Evolutionary conservation across 495 filamentous ascomycete species (phyloP), one percentile per base, ranked within the genome.

Genomic region (Pyrenula aspistea): DNA sequence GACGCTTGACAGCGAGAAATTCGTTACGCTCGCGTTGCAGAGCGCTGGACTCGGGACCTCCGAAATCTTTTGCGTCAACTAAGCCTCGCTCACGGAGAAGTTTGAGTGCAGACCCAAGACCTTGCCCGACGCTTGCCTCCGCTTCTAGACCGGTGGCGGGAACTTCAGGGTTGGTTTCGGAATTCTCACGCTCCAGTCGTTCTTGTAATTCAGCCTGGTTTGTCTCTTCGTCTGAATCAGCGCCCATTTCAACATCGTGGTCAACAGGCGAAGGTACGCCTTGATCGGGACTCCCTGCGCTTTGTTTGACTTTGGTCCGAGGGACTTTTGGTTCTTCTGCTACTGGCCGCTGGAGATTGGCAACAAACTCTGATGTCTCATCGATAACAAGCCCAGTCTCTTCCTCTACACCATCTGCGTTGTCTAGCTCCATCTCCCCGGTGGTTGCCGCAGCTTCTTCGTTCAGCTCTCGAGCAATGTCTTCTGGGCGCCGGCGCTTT

Each of bases 301-400:
- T 53, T 51, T 3, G 61, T 54, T 55, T 62, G 60, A 2, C 55
- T 54, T 51, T 59, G 62, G 52, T 62, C 70, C 23, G 61, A 56
- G 1, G 68, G 62, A 66, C 71, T 67, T 64, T 78, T 61, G 59
- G 70, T 57, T 70, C 64, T 63, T 65, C 65, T 74, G 76, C 75
- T 65, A 57, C 73, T 11, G 77, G 80, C 60, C 83, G 84, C 61
- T 85, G 82, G 55, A 98, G 68, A 60, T 89, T 88, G 20, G 89
- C 84, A 23, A 98, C 88, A 65, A 98, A 98, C 59, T 95, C 91
- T 2, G 89, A 87, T 12, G 92, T 96, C 65, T 97, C 92, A 60
- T 96, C 91, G 56, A 98, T 89, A 12, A 97, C 78, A 11, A 96
- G 74, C 24, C 91, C 91, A 15, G 78, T 80, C 23, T 82, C 83